Percentiles rank a stretch among this genome's conserved stretches.
Evolutionary conservation across 2,329 filamentous ascomycete genomes (phyloP).

Genomic region (Penicillium polonicum): DNA sequence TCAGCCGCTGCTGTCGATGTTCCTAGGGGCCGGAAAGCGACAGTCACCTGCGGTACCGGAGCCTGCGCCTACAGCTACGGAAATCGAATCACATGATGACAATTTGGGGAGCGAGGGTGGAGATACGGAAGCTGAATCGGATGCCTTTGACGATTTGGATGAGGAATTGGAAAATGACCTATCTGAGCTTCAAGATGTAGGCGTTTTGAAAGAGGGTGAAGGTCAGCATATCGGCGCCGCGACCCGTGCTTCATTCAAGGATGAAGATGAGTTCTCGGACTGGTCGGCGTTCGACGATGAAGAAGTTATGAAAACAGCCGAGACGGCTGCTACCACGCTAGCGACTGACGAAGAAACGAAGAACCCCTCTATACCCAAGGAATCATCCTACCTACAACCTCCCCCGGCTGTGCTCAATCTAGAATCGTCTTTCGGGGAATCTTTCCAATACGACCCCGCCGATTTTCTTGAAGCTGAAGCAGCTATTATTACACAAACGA

Average conservation of each 20-base stretch:
- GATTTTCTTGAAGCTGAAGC: constrained; percentile 25
- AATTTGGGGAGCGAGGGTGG: constrained; percentile 13
- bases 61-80: constrained; percentile 1
- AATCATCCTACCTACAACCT: background rate
- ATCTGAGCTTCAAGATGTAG: constrained; percentile 11
- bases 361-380: background rate
- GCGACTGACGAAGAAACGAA: constrained; percentile 1
- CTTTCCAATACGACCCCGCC: constrained; percentile 33
- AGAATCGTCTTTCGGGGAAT: constrained; percentile 18
- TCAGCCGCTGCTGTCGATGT: constrained; percentile 36
- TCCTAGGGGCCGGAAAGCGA: constrained; percentile 24
- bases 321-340: constrained; percentile 13
- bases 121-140: constrained; percentile 25
- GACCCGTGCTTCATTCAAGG: constrained; percentile 6
- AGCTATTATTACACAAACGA: constrained; percentile 14
- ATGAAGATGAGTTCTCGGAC: constrained; percentile 36
- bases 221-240: background rate
- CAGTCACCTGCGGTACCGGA: background rate
- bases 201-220: background rate
- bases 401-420: background rate
- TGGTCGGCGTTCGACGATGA: constrained; percentile 35
- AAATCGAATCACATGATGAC: constrained; percentile 3
- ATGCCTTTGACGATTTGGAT: constrained; percentile 24
- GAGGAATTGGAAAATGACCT: constrained; percentile 19
- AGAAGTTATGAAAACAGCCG: constrained; percentile 28